These are phyloP conservation scores for Westerdykella aurantiaca DNA, from an alignment of 2,329 filamentous ascomycete genomes.

Conservation along the genomic window DNA sequence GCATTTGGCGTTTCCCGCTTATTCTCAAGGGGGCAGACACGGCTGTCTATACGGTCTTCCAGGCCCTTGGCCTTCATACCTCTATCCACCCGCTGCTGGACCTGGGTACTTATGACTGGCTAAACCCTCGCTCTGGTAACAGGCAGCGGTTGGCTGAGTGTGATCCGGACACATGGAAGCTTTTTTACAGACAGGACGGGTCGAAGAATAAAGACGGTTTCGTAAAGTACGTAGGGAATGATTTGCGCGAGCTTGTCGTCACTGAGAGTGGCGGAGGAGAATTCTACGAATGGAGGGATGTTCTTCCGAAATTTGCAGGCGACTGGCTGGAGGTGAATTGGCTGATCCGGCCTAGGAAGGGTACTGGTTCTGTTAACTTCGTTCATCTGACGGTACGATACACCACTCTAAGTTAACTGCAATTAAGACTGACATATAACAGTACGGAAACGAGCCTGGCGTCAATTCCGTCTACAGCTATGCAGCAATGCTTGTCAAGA, in stretches of 20 bases:
- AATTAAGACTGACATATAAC: neutral
- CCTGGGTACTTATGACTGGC: neutral
- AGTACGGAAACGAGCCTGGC: constrained; percentile 16
- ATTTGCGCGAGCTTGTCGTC: neutral
- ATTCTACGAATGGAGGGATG: too few species aligned
- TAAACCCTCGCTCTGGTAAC: too few species aligned
- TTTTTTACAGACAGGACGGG: too few species aligned
- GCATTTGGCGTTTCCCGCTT: constrained; percentile 25
- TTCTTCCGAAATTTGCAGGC: constrained; percentile 1
- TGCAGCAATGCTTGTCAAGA: constrained; percentile 12
- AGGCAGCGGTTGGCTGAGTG: too few species aligned
- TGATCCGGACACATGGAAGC: too few species aligned
- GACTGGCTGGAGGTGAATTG: constrained; percentile 2
- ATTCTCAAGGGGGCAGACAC: constrained; percentile 46
- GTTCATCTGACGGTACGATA: constrained; percentile 5
- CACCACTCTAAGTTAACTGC: neutral
- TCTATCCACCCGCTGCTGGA: constrained; percentile 16
- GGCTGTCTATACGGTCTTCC: constrained; percentile 34
- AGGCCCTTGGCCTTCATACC: constrained; percentile 13
- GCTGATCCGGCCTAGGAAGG: constrained; percentile 1
- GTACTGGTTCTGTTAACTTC: constrained; percentile 1
- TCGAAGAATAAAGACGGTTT: too few species aligned
- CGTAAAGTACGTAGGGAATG: neutral
- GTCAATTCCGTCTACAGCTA: constrained; percentile 5
- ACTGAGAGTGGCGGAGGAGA: neutral